Conservation (phyloP, 139 green algal species). For the Zygnema circumcarinatum region DNA sequence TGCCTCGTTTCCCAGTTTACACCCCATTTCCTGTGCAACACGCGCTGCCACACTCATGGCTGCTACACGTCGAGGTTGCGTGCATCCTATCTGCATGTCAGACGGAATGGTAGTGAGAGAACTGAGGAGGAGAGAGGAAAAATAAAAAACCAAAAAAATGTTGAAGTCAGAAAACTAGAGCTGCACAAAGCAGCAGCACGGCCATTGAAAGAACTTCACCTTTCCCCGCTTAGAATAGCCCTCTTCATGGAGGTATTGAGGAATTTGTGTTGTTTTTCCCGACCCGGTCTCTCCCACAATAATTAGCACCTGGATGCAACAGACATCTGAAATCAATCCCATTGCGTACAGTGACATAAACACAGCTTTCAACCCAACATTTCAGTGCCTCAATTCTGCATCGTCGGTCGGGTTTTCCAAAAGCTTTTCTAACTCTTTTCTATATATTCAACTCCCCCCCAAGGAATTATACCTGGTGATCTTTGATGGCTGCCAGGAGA, state of each 20-base stretch:
- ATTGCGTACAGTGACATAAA: too few species aligned
- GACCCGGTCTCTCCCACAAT: constrained; percentile 96
- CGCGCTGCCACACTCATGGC: constrained; percentile 95
- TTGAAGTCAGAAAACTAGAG: background rate
- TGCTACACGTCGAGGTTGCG: constrained; percentile 92
- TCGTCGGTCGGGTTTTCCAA: too few species aligned
- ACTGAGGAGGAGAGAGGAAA: background rate
- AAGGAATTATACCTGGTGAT: constrained; percentile 81
- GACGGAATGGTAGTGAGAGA: constrained; percentile 29
- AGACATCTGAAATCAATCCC: background rate
- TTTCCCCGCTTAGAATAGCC: constrained; percentile 88
- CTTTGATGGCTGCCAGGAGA: constrained; percentile 81
- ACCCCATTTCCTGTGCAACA: constrained; percentile 89
- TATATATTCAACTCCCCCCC: too few species aligned
- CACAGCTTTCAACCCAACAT: too few species aligned
- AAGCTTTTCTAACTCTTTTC: too few species aligned
- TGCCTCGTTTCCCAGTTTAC: constrained; percentile 88
- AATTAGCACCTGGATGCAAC: constrained; percentile 78
- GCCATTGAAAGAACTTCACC: constrained; percentile 29
- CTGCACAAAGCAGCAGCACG: background rate
- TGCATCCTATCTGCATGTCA: constrained; percentile 78
- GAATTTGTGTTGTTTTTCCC: constrained; percentile 93
- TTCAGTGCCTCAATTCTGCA: too few species aligned
- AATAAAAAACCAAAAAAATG: constrained; percentile 1
- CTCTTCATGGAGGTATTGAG: constrained; percentile 96